These are phyloP conservation scores for Fusarium praegraminearum DNA, from an alignment of 2,329 filamentous ascomycete species.

Conservation along the genomic window DNA sequence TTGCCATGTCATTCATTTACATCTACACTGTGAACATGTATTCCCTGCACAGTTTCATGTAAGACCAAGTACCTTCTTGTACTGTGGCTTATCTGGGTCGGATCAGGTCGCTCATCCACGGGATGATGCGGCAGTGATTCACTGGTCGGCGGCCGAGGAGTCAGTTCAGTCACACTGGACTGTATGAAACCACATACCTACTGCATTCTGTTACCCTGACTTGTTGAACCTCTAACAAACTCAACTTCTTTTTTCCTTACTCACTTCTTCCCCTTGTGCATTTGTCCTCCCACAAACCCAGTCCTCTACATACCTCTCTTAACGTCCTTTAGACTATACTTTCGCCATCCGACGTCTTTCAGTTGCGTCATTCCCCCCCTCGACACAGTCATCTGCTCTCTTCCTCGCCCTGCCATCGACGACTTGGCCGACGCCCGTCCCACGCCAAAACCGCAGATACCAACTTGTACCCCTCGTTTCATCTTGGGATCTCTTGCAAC, in stretches of 20 bases:
- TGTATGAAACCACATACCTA: constrained; percentile 21
- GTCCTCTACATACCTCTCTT: constrained; percentile 8
- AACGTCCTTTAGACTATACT: constrained; percentile 11
- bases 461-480: constrained; percentile 40
- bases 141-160: constrained; percentile 43
- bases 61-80: constrained; percentile 32
- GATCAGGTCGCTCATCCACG: constrained; percentile 45
- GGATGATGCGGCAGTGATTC: constrained; percentile 51
- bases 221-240: constrained; percentile 34
- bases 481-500: constrained; percentile 21
- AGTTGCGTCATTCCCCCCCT: constrained; percentile 42
- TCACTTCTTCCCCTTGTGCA: neutral
- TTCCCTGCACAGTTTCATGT: constrained; percentile 15
- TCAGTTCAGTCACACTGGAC: constrained; percentile 45
- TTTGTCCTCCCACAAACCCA: constrained; percentile 2
- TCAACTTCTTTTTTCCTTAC: constrained; percentile 12
- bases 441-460: constrained; percentile 25
- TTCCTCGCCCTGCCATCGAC: constrained; percentile 16
- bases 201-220: constrained; percentile 37
- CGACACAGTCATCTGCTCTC: constrained; percentile 3
- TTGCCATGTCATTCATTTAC: neutral
- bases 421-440: constrained; percentile 25
- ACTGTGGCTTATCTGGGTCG: constrained; percentile 47
- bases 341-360: constrained; percentile 22
- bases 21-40: constrained; percentile 17